These are phyloP conservation scores for Fusarium penzigii DNA, from an alignment of 2,329 filamentous ascomycete species.

Conservation along the genomic window DNA sequence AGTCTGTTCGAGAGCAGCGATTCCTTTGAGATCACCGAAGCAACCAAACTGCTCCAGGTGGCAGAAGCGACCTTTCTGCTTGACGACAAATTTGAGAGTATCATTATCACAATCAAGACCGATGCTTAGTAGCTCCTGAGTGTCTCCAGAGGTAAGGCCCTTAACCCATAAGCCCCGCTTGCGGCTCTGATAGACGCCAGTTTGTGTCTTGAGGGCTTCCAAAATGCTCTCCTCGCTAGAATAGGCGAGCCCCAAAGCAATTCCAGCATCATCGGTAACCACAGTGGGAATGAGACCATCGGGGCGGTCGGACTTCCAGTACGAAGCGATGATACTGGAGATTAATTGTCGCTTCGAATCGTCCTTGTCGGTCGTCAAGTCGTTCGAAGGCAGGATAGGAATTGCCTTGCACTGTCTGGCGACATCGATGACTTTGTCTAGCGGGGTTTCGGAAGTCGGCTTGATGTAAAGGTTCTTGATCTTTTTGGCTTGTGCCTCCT, in stretches of 20 bases:
- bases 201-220: constrained; percentile 76
- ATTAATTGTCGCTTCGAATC: constrained; percentile 58
- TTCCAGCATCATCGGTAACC: constrained; percentile 84
- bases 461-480: constrained; percentile 52
- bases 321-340: constrained; percentile 70
- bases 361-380: constrained; percentile 68
- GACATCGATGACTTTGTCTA: constrained; percentile 49
- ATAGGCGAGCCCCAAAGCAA: constrained; percentile 88
- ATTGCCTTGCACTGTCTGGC: constrained; percentile 59
- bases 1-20: constrained; percentile 85
- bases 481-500: constrained; percentile 47
- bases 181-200: constrained; percentile 91
- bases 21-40: constrained; percentile 81
- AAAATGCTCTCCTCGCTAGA: constrained; percentile 88
- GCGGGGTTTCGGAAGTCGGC: constrained; percentile 46
- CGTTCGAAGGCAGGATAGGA: constrained; percentile 72
- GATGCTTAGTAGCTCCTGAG: constrained; percentile 83
- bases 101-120: constrained; percentile 92
- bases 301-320: constrained; percentile 77
- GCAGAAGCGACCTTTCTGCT: constrained; percentile 90
- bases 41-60: constrained; percentile 91
- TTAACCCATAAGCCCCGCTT: constrained; percentile 97
- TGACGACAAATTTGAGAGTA: constrained; percentile 85
- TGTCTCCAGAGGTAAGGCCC: constrained; percentile 90
- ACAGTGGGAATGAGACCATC: constrained; percentile 88